Base-by-base conservation (phyloP, 129 eudicot genomes). In the Centrapalus pauciflorus region DNA sequence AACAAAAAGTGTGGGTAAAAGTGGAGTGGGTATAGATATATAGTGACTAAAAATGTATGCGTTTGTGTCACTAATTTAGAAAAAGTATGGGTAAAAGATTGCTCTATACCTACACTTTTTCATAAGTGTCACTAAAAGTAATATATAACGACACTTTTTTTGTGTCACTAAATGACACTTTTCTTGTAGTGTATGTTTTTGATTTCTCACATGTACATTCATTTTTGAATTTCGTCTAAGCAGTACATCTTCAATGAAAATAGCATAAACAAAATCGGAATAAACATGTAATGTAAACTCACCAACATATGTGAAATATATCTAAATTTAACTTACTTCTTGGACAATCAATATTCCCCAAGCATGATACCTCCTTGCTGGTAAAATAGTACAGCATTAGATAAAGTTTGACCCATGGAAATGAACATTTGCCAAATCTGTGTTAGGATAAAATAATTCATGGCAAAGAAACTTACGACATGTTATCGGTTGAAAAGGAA, bases 341-440 rank as follows among this genome's bases (percentile, higher is more conserved):
- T 10, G 11, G 43, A 55, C 85, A 80, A 5, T 5, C 51, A 26
- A 1, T 33, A 68, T 40, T 45, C 77, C 29, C 3, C 79, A 76
- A 76, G 75, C 85, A 80, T 20, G 72, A 61, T 29, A 46, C 81
- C 28, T 32, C 33, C 32, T 29, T 55, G 32, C 81, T 71, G 62
- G 33, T 38, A 75, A 51, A 28, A 34, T 16, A 51, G 11, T 32
- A 70, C n/a, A 59, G 30, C 8, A 28, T 10, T 0, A 56, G 11
- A 46, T n/a, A 48, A 23, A 46, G 58, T 13, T 4, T 5, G 26
- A 34, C 64, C 62, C 64, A 51, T 20, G 6, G 34, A 23, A 55
- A 28, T 58, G 27, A 41, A 25, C 50, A 45, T 65, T 11, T 1
- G 0, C 26, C 26, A 43, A 21, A 55, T 5, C 8, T 27, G 43